These are phyloP conservation scores for Lactarius psammicola DNA, from an alignment of 768 basidiomycete species.

Conservation along the genomic window DNA sequence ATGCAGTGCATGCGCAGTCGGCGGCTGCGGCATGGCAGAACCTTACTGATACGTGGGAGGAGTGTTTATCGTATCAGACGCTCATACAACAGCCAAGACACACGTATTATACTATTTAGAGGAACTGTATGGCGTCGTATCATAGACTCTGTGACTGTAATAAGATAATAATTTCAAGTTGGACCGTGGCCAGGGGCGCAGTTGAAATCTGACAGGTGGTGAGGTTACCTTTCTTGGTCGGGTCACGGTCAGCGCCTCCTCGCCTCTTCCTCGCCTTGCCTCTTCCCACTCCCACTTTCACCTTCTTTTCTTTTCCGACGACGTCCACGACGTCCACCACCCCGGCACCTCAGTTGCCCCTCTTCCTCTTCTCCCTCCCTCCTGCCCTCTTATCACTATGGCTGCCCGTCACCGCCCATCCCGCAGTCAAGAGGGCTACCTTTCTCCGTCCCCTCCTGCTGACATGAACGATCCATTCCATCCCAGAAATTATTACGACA, in stretches of 20 bases:
- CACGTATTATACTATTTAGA: too few species aligned
- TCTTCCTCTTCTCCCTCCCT: background rate
- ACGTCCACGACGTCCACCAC: conserved; percentile 19
- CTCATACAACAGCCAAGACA: too few species aligned
- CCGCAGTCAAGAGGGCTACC: conserved; percentile 58
- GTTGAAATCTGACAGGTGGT: background rate
- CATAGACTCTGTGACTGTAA: too few species aligned
- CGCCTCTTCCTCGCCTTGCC: background rate
- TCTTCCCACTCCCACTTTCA: background rate
- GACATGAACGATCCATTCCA: conserved; percentile 69
- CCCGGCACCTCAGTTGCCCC: conserved; percentile 6
- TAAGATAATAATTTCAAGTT: background rate
- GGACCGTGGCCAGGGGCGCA: background rate
- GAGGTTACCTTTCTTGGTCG: background rate
- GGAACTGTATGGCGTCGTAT: too few species aligned
- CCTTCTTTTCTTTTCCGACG: background rate
- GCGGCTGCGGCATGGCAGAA: background rate
- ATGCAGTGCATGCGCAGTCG: background rate
- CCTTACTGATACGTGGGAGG: too few species aligned
- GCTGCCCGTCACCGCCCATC: conserved; percentile 59
- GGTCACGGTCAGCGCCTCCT: background rate
- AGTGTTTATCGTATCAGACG: too few species aligned
- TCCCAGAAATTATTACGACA: conserved; percentile 58
- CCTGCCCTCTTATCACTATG: conserved; percentile 18
- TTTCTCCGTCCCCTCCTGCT: conserved; percentile 55